Conservation (phyloP, 345 rosid species). For the Diplotaxis tenuifolia region DNA sequence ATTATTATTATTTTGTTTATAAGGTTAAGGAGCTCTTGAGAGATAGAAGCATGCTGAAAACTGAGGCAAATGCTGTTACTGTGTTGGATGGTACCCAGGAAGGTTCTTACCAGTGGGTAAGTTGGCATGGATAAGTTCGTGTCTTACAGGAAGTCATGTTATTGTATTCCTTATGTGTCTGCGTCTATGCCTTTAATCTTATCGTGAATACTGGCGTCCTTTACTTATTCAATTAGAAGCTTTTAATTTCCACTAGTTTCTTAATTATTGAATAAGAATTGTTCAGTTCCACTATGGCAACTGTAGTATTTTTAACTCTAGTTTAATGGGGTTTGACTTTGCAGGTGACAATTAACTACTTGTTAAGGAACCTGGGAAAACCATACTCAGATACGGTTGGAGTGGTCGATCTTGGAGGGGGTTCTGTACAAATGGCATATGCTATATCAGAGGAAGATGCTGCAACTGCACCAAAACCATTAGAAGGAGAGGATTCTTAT, state of each 20-base stretch:
- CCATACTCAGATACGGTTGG: slow-evolving; percentile 77
- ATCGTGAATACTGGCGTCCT: neutral
- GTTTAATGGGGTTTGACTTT: slow-evolving; percentile 9
- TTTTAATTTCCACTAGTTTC: neutral
- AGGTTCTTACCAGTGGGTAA: slow-evolving; percentile 98
- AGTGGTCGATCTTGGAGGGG: slow-evolving; percentile 98
- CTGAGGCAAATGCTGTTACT: slow-evolving; percentile 57
- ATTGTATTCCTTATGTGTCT: neutral
- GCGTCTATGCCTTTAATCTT: neutral
- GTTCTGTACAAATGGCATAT: slow-evolving; percentile 99
- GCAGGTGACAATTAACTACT: slow-evolving; percentile 93
- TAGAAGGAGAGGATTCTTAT: slow-evolving; percentile 72
- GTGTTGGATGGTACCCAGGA: slow-evolving; percentile 96
- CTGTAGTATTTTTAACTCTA: neutral
- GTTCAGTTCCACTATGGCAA: neutral
- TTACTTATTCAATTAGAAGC: neutral
- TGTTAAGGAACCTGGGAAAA: slow-evolving; percentile 76
- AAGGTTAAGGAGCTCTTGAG: slow-evolving; percentile 87
- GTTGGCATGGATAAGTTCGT: slow-evolving; percentile 22
- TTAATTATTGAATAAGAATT: neutral
- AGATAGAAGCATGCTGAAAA: slow-evolving; percentile 71
- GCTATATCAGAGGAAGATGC: slow-evolving; percentile 83
- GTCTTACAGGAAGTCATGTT: neutral
- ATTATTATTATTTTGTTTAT: slow-evolving; percentile 25
- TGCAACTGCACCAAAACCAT: slow-evolving; percentile 62